Evolutionary conservation across 2,329 filamentous ascomycete genomes (phyloP).

Genomic region (Claviceps monticola): DNA sequence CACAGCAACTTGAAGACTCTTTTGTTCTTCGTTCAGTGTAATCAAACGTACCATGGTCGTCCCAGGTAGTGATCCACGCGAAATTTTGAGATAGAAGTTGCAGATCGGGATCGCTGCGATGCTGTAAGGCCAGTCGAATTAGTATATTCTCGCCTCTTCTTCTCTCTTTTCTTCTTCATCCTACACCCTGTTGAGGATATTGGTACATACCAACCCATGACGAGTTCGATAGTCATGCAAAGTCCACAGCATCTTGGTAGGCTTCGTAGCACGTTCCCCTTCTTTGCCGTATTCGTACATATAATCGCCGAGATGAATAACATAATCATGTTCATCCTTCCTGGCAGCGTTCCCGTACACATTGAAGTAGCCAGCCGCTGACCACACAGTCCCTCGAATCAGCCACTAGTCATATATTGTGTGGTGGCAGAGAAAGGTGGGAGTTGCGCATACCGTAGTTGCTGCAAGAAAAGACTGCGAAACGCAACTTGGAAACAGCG

Average conservation of each 20-base stretch:
- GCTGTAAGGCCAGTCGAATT: slow-evolving; percentile 11
- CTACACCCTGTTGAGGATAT: neutral
- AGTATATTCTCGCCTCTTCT: neutral
- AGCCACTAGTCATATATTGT: neutral
- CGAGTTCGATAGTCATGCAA: slow-evolving; percentile 30
- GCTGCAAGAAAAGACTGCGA: slow-evolving; percentile 59
- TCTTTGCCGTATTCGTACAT: slow-evolving; percentile 44
- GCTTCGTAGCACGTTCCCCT: slow-evolving; percentile 18
- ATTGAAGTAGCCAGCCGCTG: slow-evolving; percentile 39
- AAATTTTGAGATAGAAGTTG: slow-evolving; percentile 26
- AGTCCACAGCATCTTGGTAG: slow-evolving; percentile 17
- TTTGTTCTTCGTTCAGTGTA: neutral
- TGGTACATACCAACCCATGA: slow-evolving; percentile 17
- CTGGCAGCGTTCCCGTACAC: slow-evolving; percentile 44
- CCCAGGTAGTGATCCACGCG: slow-evolving; percentile 33
- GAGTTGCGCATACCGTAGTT: slow-evolving; percentile 42
- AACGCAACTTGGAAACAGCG: slow-evolving; percentile 39
- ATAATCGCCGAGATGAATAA: slow-evolving; percentile 45
- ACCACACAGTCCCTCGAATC: neutral
- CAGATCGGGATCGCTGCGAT: slow-evolving; percentile 27
- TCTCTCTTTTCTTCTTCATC: neutral
- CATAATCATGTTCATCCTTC: slow-evolving; percentile 46
- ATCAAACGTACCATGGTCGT: slow-evolving; percentile 28
- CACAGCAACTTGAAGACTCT: neutral
- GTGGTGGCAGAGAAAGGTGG: neutral